Conservation (phyloP, 345 rosid genomes). For the Erodium maritimum region DNA sequence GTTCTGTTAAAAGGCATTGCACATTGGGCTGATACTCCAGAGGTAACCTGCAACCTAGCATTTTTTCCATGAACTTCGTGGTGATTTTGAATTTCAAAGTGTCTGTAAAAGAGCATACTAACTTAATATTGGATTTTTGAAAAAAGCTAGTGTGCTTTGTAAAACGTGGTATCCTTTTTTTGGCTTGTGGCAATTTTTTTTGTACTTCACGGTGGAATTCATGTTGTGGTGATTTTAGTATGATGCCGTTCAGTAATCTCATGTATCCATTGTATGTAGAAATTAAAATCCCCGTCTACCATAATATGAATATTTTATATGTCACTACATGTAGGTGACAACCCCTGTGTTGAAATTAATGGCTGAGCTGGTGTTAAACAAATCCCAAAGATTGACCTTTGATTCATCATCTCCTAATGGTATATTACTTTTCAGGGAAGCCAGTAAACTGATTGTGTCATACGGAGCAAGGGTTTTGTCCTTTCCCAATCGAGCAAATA, state of each 20-base stretch:
- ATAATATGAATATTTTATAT: background rate
- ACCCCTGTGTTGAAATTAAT: constrained; percentile 90
- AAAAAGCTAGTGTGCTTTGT: too few relatives aligned
- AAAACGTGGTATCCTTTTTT: background rate
- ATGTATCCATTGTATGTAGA: background rate
- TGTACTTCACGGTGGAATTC: background rate
- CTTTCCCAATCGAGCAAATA: constrained; percentile 85
- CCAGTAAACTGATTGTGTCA: constrained; percentile 87
- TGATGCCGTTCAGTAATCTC: background rate
- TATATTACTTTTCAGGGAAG: constrained; percentile 98
- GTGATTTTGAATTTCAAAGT: too few relatives aligned
- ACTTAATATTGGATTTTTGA: too few relatives aligned
- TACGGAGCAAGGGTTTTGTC: constrained; percentile 91
- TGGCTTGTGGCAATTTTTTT: too few relatives aligned
- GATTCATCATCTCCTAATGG: constrained; percentile 98
- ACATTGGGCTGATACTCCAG: constrained; percentile 93
- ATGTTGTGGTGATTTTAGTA: background rate
- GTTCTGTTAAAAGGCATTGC: constrained; percentile 83
- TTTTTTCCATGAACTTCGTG: background rate
- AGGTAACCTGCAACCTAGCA: constrained; percentile 32
- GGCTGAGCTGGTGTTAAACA: constrained; percentile 97
- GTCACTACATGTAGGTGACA: constrained; percentile 52
- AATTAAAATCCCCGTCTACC: background rate
- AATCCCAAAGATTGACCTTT: constrained; percentile 85
- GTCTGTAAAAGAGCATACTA: too few relatives aligned